Evolutionary conservation across 345 rosid species (phyloP).

Genomic region (Jatropha curcas): DNA sequence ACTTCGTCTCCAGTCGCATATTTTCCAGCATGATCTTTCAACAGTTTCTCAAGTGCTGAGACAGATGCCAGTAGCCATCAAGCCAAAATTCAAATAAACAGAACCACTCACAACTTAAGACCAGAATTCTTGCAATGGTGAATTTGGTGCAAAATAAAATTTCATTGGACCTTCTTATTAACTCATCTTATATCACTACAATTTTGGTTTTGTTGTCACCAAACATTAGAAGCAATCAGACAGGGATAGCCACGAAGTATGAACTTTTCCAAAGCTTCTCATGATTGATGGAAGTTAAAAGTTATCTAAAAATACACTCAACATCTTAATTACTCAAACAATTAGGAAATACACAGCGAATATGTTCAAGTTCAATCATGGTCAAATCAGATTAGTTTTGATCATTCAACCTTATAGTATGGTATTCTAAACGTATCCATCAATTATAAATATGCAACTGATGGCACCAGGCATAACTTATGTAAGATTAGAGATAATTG

Average conservation of each 20-base stretch:
- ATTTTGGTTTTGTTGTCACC: not conserved
- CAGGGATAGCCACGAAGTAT: not conserved
- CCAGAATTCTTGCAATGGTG: not conserved
- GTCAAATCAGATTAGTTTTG: not conserved
- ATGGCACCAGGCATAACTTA: not conserved
- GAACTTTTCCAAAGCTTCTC: not conserved
- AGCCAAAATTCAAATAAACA: not conserved
- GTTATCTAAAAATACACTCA: not conserved
- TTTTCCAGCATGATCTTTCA: conserved; percentile 59
- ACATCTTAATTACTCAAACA: not conserved
- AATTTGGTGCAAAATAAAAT: not conserved
- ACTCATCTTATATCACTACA: not conserved
- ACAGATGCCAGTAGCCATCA: conserved; percentile 17
- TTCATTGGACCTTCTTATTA: not conserved
- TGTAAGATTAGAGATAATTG: not conserved
- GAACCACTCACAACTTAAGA: not conserved
- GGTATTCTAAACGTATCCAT: not conserved
- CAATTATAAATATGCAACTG: not conserved
- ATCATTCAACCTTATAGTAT: not conserved
- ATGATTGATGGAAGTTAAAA: not conserved
- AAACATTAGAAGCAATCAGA: not conserved
- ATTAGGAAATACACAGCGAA: not conserved
- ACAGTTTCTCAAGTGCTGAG: conserved; percentile 72
- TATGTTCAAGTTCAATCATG: not conserved
- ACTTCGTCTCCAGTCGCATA: conserved; percentile 78